phyloP scores from a whole-genome alignment of 148 eudicot genomes.

The Selenicereus undatus region DNA sequence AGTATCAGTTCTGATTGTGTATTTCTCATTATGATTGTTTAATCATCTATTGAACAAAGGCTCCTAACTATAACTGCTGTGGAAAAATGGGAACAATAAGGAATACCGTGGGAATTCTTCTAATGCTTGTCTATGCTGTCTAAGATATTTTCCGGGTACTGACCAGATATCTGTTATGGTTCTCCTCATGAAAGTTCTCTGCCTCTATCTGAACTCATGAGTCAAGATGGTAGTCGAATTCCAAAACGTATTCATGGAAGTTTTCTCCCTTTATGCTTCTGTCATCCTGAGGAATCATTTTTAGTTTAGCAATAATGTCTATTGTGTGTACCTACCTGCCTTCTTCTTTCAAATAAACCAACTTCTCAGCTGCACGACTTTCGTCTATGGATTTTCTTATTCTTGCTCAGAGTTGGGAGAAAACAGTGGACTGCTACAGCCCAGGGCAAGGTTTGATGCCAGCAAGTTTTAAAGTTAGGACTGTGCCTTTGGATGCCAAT shows the following conservation, averaged over 20 bases:
- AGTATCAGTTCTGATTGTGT: neutral
- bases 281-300: neutral
- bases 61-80: neutral
- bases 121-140: neutral
- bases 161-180: neutral
- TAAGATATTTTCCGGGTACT: neutral
- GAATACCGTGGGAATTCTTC: neutral
- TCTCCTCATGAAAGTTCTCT: neutral
- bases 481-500: constrained; percentile 38
- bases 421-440: constrained; percentile 77
- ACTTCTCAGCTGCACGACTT: neutral
- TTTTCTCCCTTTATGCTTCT: neutral
- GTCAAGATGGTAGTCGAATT: neutral
- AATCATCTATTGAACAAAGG: neutral
- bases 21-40: constrained; percentile 7
- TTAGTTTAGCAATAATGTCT: neutral
- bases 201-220: neutral
- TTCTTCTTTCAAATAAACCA: neutral
- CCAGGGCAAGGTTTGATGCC: constrained; percentile 56
- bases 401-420: constrained; percentile 81
- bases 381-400: constrained; percentile 5
- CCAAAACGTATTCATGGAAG: neutral
- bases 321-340: neutral
- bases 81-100: neutral
- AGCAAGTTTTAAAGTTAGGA: constrained; percentile 48